Base-by-base conservation (phyloP, 768 basidiomycete species). In the Hortiboletus campestris region DNA sequence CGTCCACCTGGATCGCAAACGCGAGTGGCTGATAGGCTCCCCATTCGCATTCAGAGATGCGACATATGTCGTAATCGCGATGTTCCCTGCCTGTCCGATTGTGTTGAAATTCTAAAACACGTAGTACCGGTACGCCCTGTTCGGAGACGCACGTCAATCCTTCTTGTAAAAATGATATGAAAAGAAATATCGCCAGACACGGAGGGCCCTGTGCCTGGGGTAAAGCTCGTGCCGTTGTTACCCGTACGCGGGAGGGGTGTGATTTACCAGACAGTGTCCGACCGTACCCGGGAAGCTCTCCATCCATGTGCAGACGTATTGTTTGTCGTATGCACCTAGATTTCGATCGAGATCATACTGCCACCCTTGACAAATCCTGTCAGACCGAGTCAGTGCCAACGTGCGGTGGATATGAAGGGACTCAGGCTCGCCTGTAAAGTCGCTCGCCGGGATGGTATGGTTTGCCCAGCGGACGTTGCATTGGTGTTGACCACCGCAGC, bases 341-440 rank as follows among this genome's bases (percentile, higher is more conserved):
- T 6, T 62, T 89, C 85, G 29, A 88, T 85, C 1, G 83, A 82
- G 39, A 89, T 74, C 19, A 78, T 81, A 13, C 85, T 84, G 42
- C 81, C 77, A 20, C 79, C 82, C 59, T 88, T 84, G 25, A 89
- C 79, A 59, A 86, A 39, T 39, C 38, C 43, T 34, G 40, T 34
- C 41, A 32, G 28, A 84, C 4, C 85, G 84, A 80, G 44, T 51
- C 25, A 40, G 14, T 40, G 10, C 20, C 10, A 11, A 39, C 19
- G 20, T 20, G 20, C 40, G 13, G 13, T 14, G 40, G 13, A 13
- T 20, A 7, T 13, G 13, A 20, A 19, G 10, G n/a, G 13, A 34
- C 43, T 31, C 19, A 19, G 5, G 25, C 43, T 14, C 20, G 29
- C 60, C 47, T 48, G 45, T 38, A 48, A 59, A 51, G 28, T 48